Evolutionary conservation across 2,329 filamentous ascomycete genomes (phyloP), one percentile per base, ranked within the genome.

Genomic region (Calonectria multiphialidica): DNA sequence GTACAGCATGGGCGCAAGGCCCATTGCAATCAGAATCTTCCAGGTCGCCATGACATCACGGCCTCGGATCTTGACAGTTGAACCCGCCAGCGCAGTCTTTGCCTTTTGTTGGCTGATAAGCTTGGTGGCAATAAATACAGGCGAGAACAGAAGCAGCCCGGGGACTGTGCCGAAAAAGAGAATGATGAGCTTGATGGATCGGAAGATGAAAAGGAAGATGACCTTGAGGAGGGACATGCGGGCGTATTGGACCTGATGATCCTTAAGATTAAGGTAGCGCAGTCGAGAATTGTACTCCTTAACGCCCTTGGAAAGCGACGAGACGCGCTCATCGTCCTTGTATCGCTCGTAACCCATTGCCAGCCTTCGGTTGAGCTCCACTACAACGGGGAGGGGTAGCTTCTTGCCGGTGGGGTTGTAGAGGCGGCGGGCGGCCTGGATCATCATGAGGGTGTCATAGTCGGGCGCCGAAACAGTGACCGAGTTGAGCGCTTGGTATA

Each of bases 361-460:
- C 7, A 99, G 89, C 42, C 96, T 92, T 64, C 96, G 91, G 85
- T 98, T 98, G 64, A 99, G 90, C 85, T 99, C 97, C 37, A 98
- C 94, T 12, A 98, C 94, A 81, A 96, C 94, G 1, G 96, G 95
- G 25, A 98, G 89, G 8, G 96, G 96, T 44, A 98, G 89, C 83
- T 98, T 98, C 86, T 96, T 98, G 78, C 95, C 95, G 62, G 95
- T 97, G 13, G 95, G 94, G 80, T 98, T 98, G 86, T 99, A 99
- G 33, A 99, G 88, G 62, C 97, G 92, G 74, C 97, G 91, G 8
- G 96, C 96, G 44, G 96, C 96, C 89, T 98, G 97, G 71, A 98
- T 98, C 77, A 97, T 90, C 96, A 98, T 98, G 25, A 98, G 88
- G 4, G 96, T 98, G 79, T 98, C 96, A 84, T 98, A 98, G 83